A percentile compares a stretch with the other conserved stretches of the same genome.
Conservation (phyloP, 176 grass and related monocot species). For the Pharus latifolius region DNA sequence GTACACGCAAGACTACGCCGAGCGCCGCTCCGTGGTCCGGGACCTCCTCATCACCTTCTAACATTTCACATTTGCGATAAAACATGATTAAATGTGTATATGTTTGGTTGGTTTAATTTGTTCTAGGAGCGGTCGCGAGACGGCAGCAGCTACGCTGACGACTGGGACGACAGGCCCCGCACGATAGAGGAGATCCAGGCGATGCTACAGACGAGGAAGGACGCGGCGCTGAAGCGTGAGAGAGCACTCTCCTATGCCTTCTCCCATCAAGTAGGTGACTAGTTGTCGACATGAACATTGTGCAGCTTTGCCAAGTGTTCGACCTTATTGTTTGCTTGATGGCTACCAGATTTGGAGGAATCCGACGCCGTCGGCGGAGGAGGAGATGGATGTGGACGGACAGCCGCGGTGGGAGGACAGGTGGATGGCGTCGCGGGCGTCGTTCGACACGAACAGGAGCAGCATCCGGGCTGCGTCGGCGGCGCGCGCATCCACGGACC, state of each 20-base stretch:
- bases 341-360: slow-evolving; percentile 67
- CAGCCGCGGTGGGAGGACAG: slow-evolving; percentile 69
- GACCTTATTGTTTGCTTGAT: neutral
- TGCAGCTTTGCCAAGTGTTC: too few relatives aligned
- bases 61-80: too few relatives aligned
- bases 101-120: neutral
- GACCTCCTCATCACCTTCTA: too few relatives aligned
- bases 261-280: slow-evolving; percentile 53
- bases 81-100: too few relatives aligned
- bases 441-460: slow-evolving; percentile 69
- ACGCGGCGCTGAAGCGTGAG: slow-evolving; percentile 81
- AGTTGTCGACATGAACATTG: too few relatives aligned
- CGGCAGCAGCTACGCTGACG: slow-evolving; percentile 75
- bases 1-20: slow-evolving; percentile 61
- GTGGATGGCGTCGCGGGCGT: slow-evolving; percentile 77
- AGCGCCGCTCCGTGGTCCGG: slow-evolving; percentile 64
- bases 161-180: slow-evolving; percentile 76
- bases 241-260: slow-evolving; percentile 83
- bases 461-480: slow-evolving; percentile 6
- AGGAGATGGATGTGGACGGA: slow-evolving; percentile 46
- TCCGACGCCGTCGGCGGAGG: slow-evolving; percentile 36
- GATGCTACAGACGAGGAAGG: slow-evolving; percentile 70
- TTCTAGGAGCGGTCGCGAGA: slow-evolving; percentile 65
- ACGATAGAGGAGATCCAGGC: slow-evolving; percentile 94
- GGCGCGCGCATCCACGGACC: slow-evolving; percentile 55